These are phyloP conservation scores for Neofusicoccum cordaticola DNA, from an alignment of 2,329 filamentous ascomycete genomes.

Conservation along the genomic window DNA sequence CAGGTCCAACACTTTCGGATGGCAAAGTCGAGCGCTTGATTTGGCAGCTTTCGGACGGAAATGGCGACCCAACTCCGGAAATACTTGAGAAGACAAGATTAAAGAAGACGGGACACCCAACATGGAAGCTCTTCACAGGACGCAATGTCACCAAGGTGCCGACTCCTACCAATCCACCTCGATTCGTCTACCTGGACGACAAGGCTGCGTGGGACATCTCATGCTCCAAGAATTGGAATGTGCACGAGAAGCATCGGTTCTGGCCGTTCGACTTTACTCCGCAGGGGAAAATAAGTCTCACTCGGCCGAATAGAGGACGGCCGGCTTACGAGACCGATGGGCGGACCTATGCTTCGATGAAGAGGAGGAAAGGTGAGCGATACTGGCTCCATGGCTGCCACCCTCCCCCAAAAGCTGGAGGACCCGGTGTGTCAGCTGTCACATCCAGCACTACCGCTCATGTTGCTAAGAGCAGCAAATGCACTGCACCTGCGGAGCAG, in stretches of 20 bases:
- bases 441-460: background rate
- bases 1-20: constrained; percentile 22
- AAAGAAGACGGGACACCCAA: constrained; percentile 27
- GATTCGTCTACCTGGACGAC: constrained; percentile 42
- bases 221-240: constrained; percentile 28
- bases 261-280: constrained; percentile 42
- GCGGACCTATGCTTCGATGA: background rate
- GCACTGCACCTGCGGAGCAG: background rate
- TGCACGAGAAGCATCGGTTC: constrained; percentile 23
- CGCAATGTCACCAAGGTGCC: constrained; percentile 24
- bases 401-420: background rate
- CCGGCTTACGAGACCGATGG: constrained; percentile 25
- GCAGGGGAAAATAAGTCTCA: constrained; percentile 28
- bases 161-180: constrained; percentile 30
- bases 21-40: constrained; percentile 33
- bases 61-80: constrained; percentile 32
- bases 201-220: constrained; percentile 34
- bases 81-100: constrained; percentile 26
- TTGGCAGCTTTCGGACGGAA: constrained; percentile 38
- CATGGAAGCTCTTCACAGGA: constrained; percentile 41
- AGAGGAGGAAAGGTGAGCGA: background rate
- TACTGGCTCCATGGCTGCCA: background rate
- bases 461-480: background rate
- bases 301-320: constrained; percentile 38
- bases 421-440: background rate